Conservation (phyloP, 108 stramenopile genomes). For the Skeletonema grethae region DNA sequence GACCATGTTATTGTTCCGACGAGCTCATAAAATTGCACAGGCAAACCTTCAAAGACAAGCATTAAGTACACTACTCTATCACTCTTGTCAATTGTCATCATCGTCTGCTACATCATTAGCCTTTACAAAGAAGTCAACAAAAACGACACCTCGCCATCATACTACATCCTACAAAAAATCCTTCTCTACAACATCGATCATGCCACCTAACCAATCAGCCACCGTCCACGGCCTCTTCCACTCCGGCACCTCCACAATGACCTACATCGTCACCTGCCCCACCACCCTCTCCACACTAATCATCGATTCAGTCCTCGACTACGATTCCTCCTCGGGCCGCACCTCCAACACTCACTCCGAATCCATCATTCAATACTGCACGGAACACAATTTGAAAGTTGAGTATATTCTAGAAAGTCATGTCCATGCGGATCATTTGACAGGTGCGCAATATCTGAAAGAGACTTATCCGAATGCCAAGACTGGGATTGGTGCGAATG, state of each 20-base stretch:
- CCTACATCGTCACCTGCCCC: constrained; percentile 49
- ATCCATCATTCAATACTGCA: constrained; percentile 16
- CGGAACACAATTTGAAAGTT: constrained; percentile 18
- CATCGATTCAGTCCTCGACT: constrained; percentile 52
- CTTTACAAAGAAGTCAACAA: not conserved
- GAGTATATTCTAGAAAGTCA: constrained; percentile 49
- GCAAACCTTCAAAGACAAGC: not conserved
- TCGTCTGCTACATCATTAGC: not conserved
- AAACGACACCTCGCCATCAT: not conserved
- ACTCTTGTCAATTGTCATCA: not conserved
- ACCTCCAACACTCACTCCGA: constrained; percentile 45
- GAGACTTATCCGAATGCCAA: constrained; percentile 33
- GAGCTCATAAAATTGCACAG: not conserved
- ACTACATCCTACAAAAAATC: not conserved
- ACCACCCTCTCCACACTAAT: constrained; percentile 26
- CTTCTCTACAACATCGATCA: not conserved
- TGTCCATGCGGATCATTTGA: constrained; percentile 56
- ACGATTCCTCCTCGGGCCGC: constrained; percentile 41
- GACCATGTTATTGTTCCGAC: not conserved
- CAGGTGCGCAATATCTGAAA: constrained; percentile 46
- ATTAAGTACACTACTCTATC: too few species aligned
- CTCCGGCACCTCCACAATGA: constrained; percentile 38
- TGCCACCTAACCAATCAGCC: not conserved
- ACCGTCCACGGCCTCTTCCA: constrained; percentile 41
- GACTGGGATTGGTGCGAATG: constrained; percentile 48